Evolutionary conservation across 805 yeast species (phyloP), one percentile per base, ranked within the genome.

Genomic region (Saccharomycopsis sp.): DNA sequence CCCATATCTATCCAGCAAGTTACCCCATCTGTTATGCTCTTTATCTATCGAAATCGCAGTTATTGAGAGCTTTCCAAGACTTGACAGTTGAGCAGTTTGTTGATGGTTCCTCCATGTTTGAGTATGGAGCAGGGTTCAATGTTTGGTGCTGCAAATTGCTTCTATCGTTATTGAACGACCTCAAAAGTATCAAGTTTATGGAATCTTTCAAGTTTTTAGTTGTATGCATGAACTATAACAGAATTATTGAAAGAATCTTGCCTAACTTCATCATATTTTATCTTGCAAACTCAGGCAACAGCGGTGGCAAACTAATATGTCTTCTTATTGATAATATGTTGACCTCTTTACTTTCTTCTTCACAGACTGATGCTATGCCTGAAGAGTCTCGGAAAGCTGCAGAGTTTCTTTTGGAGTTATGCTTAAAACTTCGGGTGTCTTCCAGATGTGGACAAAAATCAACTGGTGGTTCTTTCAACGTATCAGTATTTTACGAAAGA

Each of bases 341-440:
- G 21, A 44, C 21, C 21, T 8, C 7, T 44, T 12, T 44, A 14
- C 51, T 21, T 51, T 47, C 50, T 15, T 34, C n/a, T 5, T 47
- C 60, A 5, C 67, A 65, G 14, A 47, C 56, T 3, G 8, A 37
- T 1, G 24, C 23, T 1, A 1, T 63, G 0, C 41, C 67, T 0
- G 50, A 16, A 1, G 65, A 64, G 1, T 58, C 66, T 1, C 58
- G 63, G 29, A 44, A 44, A 44, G 48, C 48, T 16, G 18, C 48
- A 5, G 56, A 61, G 7, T 40, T 67, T 4, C 66, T 74, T 53
- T 55, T 72, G 16, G 71, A 72, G 51, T 51, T 72, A 18, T 67
- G 66, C 15, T 53, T 79, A 3, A 58, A 71, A 2, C 63, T 80
- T 2, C 67, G 84, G 55, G 64, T 73, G 4, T 82, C 79, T 1